Evolutionary conservation across 352 stramenopile species (phyloP).

Genomic region (Phytophthora rubi): DNA sequence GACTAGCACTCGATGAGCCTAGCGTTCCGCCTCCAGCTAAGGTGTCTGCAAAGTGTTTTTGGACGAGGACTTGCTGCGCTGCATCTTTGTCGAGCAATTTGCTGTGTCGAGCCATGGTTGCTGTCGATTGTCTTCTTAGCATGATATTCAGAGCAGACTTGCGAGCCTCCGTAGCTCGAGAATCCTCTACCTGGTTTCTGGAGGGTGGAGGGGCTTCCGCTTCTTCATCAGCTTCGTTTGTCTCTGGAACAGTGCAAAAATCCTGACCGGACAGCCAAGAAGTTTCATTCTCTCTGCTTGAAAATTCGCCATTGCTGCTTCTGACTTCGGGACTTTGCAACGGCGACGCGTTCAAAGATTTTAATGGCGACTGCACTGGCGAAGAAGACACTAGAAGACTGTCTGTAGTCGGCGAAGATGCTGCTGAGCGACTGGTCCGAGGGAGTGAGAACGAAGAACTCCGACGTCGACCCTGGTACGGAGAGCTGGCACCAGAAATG

Average conservation of each 20-base stretch:
- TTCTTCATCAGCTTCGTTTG: slow-evolving; percentile 10
- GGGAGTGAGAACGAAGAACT: slow-evolving; percentile 15
- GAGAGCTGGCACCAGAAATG: not conserved
- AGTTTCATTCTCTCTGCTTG: slow-evolving; percentile 1
- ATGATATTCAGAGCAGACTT: slow-evolving; percentile 61
- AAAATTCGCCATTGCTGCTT: not conserved
- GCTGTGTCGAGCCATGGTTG: slow-evolving; percentile 35
- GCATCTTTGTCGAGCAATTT: slow-evolving; percentile 47
- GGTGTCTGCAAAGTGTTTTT: slow-evolving; percentile 51
- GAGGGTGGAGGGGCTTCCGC: not conserved
- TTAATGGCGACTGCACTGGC: slow-evolving; percentile 10
- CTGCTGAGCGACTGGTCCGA: not conserved
- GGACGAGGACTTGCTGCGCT: slow-evolving; percentile 48
- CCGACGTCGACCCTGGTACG: not conserved
- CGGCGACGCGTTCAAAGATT: slow-evolving; percentile 4
- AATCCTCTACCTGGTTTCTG: slow-evolving; percentile 25
- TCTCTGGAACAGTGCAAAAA: slow-evolving; percentile 4
- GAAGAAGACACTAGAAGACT: slow-evolving; percentile 16
- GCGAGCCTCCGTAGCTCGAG: slow-evolving; percentile 30
- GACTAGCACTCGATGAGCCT: not conserved
- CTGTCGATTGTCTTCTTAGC: slow-evolving; percentile 31
- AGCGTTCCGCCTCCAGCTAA: not conserved
- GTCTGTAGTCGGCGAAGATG: slow-evolving; percentile 18
- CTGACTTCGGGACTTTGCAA: not conserved
- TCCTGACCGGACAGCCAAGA: not conserved